These are phyloP conservation scores for Triticum aestivum DNA, from an alignment of 176 grass and related monocot species.

Conservation along the genomic window IWGSC_CS_RefSeq_v2.1 NC_057804.1:142663563-142664062, in stretches of 20 bases:
- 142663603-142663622: neutral
- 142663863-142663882: too few relatives aligned
- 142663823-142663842: neutral
- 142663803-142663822: neutral
- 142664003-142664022: too few relatives aligned
- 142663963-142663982: too few relatives aligned
- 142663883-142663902: too few relatives aligned
- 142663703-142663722: neutral
- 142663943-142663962: too few relatives aligned
- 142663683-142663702: neutral
- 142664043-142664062: neutral
- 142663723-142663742: neutral
- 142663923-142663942: too few relatives aligned
- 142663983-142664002: too few relatives aligned
- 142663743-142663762: conserved; percentile 2
- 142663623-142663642: neutral
- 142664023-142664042: neutral
- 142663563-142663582: neutral
- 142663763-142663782: neutral
- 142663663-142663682: neutral
- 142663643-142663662: neutral
- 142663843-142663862: too few relatives aligned
- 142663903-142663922: too few relatives aligned
- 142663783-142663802: neutral
- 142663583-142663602: neutral